Percentiles rank a stretch among this genome's conserved stretches.
Conservation (phyloP, 2,329 filamentous ascomycete species). For the Rhexocercosporidium sp. region DNA sequence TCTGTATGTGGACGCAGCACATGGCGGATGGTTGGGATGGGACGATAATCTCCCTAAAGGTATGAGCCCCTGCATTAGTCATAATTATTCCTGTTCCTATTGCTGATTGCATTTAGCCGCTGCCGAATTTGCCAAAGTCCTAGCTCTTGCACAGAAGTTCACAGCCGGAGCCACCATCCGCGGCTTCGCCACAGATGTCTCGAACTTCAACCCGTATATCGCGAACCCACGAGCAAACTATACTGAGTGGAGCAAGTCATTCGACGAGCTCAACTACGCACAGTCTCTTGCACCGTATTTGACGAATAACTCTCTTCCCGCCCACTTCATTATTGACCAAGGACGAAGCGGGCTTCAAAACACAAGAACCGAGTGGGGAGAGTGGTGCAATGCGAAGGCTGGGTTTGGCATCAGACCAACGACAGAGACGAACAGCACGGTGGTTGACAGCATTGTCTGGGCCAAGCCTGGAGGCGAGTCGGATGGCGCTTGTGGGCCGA, state of each 20-base stretch:
- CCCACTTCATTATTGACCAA: conserved; percentile 53
- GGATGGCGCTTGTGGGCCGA: conserved; percentile 48
- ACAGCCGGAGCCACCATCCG: conserved; percentile 37
- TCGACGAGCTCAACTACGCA: conserved; percentile 50
- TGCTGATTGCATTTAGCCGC: conserved; percentile 40
- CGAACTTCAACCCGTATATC: conserved; percentile 51
- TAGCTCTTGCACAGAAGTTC: conserved; percentile 41
- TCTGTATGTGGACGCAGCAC: conserved; percentile 50
- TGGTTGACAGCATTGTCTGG: conserved; percentile 52
- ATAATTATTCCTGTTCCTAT: neutral
- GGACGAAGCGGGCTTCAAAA: conserved; percentile 47
- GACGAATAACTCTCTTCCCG: conserved; percentile 46
- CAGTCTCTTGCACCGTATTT: conserved; percentile 47
- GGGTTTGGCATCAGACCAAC: conserved; percentile 48
- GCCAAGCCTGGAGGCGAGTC: conserved; percentile 52
- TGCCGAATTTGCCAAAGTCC: conserved; percentile 47
- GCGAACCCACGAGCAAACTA: conserved; percentile 47
- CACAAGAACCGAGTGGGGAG: conserved; percentile 47
- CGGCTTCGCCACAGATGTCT: conserved; percentile 52
- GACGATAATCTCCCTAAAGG: conserved; percentile 46
- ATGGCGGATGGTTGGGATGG: conserved; percentile 53
- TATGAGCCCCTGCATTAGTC: conserved; percentile 25
- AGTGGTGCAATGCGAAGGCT: conserved; percentile 52
- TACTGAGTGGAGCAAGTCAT: conserved; percentile 48
- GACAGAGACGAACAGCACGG: conserved; percentile 41